These are phyloP conservation scores for Sherardia arvensis DNA, from an alignment of 257 asterid genomes.

Conservation along the genomic window DNA sequence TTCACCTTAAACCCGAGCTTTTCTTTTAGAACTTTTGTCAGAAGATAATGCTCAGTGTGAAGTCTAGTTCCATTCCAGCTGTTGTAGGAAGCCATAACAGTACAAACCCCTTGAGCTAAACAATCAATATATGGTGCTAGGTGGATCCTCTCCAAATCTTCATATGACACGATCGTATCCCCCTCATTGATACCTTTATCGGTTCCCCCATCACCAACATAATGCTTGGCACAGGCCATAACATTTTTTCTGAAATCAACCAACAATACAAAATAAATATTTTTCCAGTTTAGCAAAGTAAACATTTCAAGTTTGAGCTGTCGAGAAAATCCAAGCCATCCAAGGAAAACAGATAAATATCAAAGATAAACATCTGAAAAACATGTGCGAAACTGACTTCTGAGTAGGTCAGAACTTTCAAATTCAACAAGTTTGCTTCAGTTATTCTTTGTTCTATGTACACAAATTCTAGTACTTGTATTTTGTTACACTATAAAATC, in stretches of 20 bases:
- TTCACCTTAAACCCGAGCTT: conserved; percentile 83
- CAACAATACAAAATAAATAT: conserved; percentile 10
- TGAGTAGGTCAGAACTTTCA: not conserved
- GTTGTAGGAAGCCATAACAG: conserved; percentile 82
- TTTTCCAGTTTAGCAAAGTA: conserved; percentile 12
- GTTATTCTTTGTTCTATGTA: not conserved
- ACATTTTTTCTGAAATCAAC: conserved; percentile 54
- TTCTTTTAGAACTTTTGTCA: conserved; percentile 66
- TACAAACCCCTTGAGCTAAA: conserved; percentile 70
- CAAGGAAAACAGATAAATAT: not conserved
- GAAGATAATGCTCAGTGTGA: conserved; percentile 48
- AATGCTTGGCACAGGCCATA: conserved; percentile 89
- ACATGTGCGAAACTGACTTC: not conserved
- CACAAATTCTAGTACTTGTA: not conserved
- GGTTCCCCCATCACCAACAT: conserved; percentile 89
- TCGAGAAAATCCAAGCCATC: not conserved
- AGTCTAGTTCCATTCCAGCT: conserved; percentile 74
- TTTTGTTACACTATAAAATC: not conserved
- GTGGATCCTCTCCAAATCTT: conserved; percentile 68
- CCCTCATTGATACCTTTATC: conserved; percentile 70
- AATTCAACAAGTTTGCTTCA: not conserved
- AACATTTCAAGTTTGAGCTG: conserved; percentile 5
- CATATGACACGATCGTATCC: conserved; percentile 49
- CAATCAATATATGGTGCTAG: conserved; percentile 72
- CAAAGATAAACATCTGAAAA: not conserved